Conservation (phyloP, 257 asterid species). For the Solanum tarapatanum region DNA sequence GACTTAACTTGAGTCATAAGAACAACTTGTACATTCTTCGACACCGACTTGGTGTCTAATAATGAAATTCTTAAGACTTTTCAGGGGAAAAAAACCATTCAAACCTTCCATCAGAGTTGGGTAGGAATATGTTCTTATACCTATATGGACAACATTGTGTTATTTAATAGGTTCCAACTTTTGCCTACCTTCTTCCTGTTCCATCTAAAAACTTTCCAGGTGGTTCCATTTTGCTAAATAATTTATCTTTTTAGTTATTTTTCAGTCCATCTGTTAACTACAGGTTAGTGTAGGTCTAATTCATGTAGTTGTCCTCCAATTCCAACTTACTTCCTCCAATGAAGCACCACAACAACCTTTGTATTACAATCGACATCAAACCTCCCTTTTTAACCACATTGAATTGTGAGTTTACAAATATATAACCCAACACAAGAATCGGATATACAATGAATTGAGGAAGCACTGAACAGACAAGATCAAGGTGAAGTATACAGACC, state of each 20-base stretch:
- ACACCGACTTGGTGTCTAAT: neutral
- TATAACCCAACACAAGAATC: neutral
- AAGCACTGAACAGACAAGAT: slow-evolving; percentile 2
- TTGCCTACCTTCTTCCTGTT: neutral
- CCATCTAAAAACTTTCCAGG: neutral
- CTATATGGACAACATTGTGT: neutral
- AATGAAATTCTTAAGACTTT: neutral
- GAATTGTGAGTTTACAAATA: neutral
- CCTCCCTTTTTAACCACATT: neutral
- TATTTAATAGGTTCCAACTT: neutral
- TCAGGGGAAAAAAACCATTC: neutral
- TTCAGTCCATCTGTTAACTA: neutral
- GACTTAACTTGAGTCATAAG: neutral
- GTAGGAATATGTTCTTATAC: neutral
- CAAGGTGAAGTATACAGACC: slow-evolving; percentile 63
- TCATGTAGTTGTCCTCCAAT: neutral
- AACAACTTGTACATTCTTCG: neutral
- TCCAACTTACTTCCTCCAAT: neutral
- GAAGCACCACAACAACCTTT: neutral
- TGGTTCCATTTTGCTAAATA: neutral
- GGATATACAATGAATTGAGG: neutral
- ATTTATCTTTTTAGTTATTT: neutral
- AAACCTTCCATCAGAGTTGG: neutral
- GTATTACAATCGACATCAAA: neutral
- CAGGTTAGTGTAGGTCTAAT: neutral